Base-by-base conservation (phyloP, 2,329 filamentous ascomycete genomes). In the Colletotrichum sp. region DNA sequence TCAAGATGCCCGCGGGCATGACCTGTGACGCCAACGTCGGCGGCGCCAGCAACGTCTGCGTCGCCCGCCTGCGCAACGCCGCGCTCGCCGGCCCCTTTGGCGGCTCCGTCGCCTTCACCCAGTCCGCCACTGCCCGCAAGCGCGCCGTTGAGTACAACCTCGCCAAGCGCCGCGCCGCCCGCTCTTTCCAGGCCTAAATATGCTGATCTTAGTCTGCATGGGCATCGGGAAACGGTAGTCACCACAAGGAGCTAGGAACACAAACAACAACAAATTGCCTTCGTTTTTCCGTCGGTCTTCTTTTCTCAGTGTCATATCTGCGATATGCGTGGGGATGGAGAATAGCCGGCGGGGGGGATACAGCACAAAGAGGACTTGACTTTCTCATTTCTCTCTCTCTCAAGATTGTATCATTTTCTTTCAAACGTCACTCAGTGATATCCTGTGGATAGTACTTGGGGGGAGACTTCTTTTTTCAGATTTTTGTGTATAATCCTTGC, bases 1-100 rank as follows among this genome's bases (percentile, higher is more conserved):
- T 93, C 71, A 88, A 92, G 83, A 93, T 94, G 90, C 92, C 93
- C 26, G 77, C 82, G 21, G 93, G 92, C 69, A 93, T 93, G 92
- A 92, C 90, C 24, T 94, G 93, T 83, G 86, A 89, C 26, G 93
- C 87, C 70, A 87, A 86, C 55, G 90, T 90, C 6, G 92, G 88
- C 63, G 91, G 90, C 26, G 92, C 88, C 14, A 80, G 86, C 77
- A 91, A 92, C 80, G 92, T 94, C 78, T 94, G 92, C 85, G 83
- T 94, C 71, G 91, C 92, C 32, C 90, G 92, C 74, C 86, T 94
- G 71, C 89, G 91, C 81, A 94, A 94, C 85, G 79, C 83, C 5
- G 90, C 92, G 14, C 83, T 88, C 18, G 91, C 92, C 8, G 92
- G 92, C 4, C 92, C 92, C 18, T 94, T 94, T 77, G 92, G 92